Conservation (phyloP, 345 rosid genomes). For the Hirschfeldia incana region DNA sequence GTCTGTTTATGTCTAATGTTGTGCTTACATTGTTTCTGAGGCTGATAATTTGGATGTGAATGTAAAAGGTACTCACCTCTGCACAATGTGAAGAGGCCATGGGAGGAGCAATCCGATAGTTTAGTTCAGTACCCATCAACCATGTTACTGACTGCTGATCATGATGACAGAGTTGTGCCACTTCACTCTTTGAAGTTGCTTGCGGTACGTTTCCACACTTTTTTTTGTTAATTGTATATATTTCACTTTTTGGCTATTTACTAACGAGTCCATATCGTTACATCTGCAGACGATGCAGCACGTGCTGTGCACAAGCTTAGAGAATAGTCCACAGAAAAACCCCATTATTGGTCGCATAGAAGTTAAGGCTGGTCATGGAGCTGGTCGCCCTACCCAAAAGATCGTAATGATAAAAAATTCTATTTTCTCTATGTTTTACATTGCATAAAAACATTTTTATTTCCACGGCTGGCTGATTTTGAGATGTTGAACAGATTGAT, state of each 20-base stretch:
- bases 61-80: conserved; percentile 80
- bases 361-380: conserved; percentile 92
- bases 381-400: conserved; percentile 88
- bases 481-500: conserved; percentile 59
- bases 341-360: conserved; percentile 88
- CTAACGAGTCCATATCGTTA: neutral
- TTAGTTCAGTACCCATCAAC: conserved; percentile 78
- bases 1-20: conserved; percentile 20
- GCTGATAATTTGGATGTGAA: conserved; percentile 12
- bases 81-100: conserved; percentile 90
- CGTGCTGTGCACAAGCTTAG: conserved; percentile 70
- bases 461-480: neutral
- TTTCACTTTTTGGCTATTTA: neutral
- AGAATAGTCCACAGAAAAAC: conserved; percentile 81
- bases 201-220: conserved; percentile 56
- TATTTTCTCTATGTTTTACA: neutral
- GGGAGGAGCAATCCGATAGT: conserved; percentile 55
- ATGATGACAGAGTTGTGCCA: conserved; percentile 92
- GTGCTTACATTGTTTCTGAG: conserved; percentile 11
- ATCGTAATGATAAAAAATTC: conserved; percentile 43
- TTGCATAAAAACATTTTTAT: neutral
- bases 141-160: conserved; percentile 93
- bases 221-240: no score
- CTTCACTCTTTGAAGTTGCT: conserved; percentile 81
- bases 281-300: conserved; percentile 75